Conservation (phyloP, 1,284 basidiomycete genomes). For the Irpex lacteus region DNA sequence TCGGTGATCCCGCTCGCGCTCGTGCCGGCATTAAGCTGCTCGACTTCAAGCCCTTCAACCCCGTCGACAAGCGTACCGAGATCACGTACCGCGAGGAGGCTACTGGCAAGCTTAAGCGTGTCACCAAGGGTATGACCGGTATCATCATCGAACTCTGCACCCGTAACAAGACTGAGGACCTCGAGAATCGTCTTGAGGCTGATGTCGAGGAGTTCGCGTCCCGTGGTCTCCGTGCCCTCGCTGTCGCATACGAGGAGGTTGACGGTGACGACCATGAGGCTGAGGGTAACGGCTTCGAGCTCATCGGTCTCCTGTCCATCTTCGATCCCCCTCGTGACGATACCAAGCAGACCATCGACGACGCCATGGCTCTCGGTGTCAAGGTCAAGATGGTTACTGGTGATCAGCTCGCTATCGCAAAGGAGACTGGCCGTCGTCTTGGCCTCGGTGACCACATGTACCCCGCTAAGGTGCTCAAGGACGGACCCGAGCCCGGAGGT, state of each 20-base stretch:
- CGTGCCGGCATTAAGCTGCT: constrained; percentile 93
- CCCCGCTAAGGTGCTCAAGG: constrained; percentile 92
- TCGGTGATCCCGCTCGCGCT: constrained; percentile 72
- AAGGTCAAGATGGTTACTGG: constrained; percentile 99
- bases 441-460: constrained; percentile 98
- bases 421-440: constrained; percentile 98
- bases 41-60: constrained; percentile 99
- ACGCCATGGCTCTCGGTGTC: constrained; percentile 93
- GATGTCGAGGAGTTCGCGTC: constrained; percentile 95
- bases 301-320: constrained; percentile 96
- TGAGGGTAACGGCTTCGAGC: constrained; percentile 94
- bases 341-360: constrained; percentile 99
- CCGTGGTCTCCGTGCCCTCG: constrained; percentile 97
- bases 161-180: constrained; percentile 92
- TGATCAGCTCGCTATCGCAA: constrained; percentile 98
- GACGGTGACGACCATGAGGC: constrained; percentile 78
- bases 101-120: constrained; percentile 93
- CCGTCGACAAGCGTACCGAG: constrained; percentile 98
- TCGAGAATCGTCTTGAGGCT: constrained; percentile 89
- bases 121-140: constrained; percentile 99
- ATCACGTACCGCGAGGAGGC: constrained; percentile 96
- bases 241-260: constrained; percentile 93
- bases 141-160: constrained; percentile 95
- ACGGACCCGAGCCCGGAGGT: constrained; percentile 78
- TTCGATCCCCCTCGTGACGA: constrained; percentile 98